Evolutionary conservation across 345 rosid species (phyloP).

Genomic region (Dovyalis caffra): DNA sequence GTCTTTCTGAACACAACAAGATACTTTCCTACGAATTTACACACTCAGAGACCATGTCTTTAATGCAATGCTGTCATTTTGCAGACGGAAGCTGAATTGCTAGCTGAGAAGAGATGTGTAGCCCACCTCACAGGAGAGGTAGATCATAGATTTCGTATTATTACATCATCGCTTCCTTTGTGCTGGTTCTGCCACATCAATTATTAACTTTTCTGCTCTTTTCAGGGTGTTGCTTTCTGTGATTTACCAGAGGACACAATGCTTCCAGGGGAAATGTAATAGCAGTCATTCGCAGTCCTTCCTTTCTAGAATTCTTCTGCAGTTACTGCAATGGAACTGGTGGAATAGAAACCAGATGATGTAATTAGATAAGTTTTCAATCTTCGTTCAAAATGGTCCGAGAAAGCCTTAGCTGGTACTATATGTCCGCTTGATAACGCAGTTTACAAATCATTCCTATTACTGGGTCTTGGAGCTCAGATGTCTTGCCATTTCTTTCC

Average conservation of each 20-base stretch:
- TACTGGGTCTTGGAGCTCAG: background rate
- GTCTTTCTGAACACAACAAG: background rate
- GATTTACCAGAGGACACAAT: conserved; percentile 96
- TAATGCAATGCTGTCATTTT: conserved; percentile 1
- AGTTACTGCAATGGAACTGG: conserved; percentile 5
- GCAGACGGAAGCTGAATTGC: conserved; percentile 85
- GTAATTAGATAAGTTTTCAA: conserved; percentile 1
- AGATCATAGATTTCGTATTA: conserved; percentile 24
- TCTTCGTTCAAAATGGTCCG: background rate
- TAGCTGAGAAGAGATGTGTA: conserved; percentile 93
- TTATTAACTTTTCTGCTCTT: conserved; percentile 15
- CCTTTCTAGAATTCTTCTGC: conserved; percentile 10
- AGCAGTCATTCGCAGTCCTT: background rate
- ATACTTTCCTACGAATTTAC: background rate
- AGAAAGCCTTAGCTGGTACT: background rate
- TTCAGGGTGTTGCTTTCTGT: conserved; percentile 85
- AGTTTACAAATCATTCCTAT: background rate
- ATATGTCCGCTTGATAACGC: background rate
- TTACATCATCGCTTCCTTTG: background rate
- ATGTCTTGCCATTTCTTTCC: background rate
- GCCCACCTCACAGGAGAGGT: conserved; percentile 98
- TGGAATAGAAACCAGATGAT: conserved; percentile 5
- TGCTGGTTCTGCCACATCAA: background rate
- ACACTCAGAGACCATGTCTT: background rate
- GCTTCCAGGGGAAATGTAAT: conserved; percentile 99